Conservation (phyloP, 257 asterid genomes). For the Coffea canephora region DNA sequence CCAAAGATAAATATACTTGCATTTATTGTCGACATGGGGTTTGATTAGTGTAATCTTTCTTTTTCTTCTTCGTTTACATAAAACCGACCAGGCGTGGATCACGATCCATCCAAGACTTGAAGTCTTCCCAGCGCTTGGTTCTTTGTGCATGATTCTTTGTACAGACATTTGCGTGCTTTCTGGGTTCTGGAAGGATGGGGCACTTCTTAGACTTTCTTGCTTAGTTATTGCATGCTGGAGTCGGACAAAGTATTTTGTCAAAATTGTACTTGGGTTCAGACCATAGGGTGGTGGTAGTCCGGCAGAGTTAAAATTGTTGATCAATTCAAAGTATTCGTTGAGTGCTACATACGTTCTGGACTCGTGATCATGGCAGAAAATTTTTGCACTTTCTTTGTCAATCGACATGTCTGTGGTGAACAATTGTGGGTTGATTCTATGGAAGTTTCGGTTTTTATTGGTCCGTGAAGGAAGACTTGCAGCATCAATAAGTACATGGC, state of each 20-base stretch:
- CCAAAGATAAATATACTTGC: not conserved
- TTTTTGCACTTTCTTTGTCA: not conserved
- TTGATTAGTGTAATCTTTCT: not conserved
- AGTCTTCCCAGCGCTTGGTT: constrained; percentile 4
- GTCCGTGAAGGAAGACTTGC: not conserved
- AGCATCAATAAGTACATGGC: not conserved
- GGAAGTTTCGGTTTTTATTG: not conserved
- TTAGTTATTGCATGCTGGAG: not conserved
- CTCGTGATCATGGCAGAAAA: not conserved
- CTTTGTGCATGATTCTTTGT: constrained; percentile 2
- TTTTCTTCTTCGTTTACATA: constrained; percentile 4
- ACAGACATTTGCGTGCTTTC: not conserved
- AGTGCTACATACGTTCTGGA: not conserved
- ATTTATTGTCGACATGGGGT: too few relatives aligned
- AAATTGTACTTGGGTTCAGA: constrained; percentile 14
- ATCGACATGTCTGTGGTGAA: not conserved
- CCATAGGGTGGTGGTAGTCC: not conserved
- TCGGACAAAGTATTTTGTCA: not conserved
- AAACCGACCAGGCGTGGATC: constrained; percentile 27
- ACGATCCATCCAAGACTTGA: constrained; percentile 13
- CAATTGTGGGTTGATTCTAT: not conserved
- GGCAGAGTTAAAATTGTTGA: not conserved
- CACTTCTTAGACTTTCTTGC: not conserved
- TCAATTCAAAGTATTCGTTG: constrained; percentile 11
- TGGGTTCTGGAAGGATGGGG: constrained; percentile 4